Conservation (phyloP, 768 basidiomycete genomes). For the Kwoniella pini region DNA sequence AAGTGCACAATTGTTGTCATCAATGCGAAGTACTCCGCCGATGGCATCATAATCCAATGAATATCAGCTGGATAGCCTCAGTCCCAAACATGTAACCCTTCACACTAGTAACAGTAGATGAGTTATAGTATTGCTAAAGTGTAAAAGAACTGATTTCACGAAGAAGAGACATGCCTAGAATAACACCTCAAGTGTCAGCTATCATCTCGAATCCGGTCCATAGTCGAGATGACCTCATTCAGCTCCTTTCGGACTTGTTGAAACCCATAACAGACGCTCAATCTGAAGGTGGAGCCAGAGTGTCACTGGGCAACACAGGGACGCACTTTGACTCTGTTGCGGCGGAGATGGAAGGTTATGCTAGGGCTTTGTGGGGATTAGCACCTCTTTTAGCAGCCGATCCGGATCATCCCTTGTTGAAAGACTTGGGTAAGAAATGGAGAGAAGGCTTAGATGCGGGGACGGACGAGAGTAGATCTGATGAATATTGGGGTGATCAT, state of each 20-base stretch:
- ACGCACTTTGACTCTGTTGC: constrained; percentile 37
- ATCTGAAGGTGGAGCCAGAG: constrained; percentile 29
- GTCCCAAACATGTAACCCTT: too few relatives aligned
- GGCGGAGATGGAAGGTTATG: constrained; percentile 44
- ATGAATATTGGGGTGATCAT: constrained; percentile 76
- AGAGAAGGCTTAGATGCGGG: constrained; percentile 66
- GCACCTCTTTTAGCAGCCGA: constrained; percentile 32
- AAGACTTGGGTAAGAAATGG: constrained; percentile 56
- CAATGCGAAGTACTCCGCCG: too few relatives aligned
- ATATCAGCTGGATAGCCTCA: too few relatives aligned
- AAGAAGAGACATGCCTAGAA: neutral
- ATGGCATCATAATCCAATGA: too few relatives aligned
- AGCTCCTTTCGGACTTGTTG: constrained; percentile 32
- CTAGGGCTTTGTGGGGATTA: constrained; percentile 36
- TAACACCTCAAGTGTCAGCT: constrained; percentile 18
- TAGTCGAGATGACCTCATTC: constrained; percentile 28
- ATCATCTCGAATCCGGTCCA: constrained; percentile 37
- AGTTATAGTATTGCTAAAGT: too few relatives aligned
- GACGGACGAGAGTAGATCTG: constrained; percentile 61
- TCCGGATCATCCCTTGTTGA: constrained; percentile 27
- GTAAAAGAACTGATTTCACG: too few relatives aligned
- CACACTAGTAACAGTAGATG: too few relatives aligned
- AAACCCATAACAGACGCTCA: constrained; percentile 23
- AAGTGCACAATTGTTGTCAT: too few relatives aligned
- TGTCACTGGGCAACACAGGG: constrained; percentile 35